A percentile compares a stretch with the other conserved stretches of the same genome.
Conservation (phyloP, 2,329 filamentous ascomycete species). For the Pyricularia sp. region DNA sequence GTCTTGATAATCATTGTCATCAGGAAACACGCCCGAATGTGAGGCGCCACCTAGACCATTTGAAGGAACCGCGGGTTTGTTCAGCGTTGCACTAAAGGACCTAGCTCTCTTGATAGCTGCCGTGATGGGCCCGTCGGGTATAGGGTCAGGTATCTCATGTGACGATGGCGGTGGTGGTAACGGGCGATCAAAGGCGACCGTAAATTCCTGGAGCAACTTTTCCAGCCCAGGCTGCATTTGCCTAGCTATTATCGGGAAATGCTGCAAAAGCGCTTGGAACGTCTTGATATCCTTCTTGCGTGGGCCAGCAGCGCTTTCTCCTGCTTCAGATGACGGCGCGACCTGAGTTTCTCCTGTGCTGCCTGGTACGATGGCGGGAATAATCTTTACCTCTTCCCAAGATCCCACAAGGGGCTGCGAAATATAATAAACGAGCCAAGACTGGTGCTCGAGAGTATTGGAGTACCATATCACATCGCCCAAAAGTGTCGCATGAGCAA, state of each 20-base stretch:
- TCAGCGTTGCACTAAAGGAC: conserved; percentile 33
- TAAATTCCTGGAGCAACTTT: conserved; percentile 82
- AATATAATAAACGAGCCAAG: conserved; percentile 97
- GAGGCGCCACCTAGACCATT: conserved; percentile 14
- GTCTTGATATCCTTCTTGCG: conserved; percentile 85
- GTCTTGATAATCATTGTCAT: conserved; percentile 70
- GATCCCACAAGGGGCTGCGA: conserved; percentile 77
- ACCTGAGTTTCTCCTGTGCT: conserved; percentile 14
- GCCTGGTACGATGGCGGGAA: conserved; percentile 51
- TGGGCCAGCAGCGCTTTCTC: conserved; percentile 36
- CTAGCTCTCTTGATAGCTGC: conserved; percentile 45
- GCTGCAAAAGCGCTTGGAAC: conserved; percentile 80
- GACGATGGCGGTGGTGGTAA: conserved; percentile 66
- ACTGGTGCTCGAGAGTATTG: conserved; percentile 77
- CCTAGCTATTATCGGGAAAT: conserved; percentile 90
- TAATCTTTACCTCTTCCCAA: conserved; percentile 67
- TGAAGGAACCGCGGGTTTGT: conserved; percentile 11
- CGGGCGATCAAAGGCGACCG: conserved; percentile 73
- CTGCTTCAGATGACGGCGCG: conserved; percentile 9
- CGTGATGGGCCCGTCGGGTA: conserved; percentile 45
- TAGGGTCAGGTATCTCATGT: conserved; percentile 46
- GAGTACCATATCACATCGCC: conserved; percentile 82
- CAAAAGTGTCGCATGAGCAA: conserved; percentile 82
- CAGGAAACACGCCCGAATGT: conserved; percentile 19
- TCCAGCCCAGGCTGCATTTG: conserved; percentile 94